A percentile compares a stretch with the other conserved stretches of the same genome.
Conservation (phyloP, 2,329 filamentous ascomycete genomes). For the Fusarium nurragi region DNA sequence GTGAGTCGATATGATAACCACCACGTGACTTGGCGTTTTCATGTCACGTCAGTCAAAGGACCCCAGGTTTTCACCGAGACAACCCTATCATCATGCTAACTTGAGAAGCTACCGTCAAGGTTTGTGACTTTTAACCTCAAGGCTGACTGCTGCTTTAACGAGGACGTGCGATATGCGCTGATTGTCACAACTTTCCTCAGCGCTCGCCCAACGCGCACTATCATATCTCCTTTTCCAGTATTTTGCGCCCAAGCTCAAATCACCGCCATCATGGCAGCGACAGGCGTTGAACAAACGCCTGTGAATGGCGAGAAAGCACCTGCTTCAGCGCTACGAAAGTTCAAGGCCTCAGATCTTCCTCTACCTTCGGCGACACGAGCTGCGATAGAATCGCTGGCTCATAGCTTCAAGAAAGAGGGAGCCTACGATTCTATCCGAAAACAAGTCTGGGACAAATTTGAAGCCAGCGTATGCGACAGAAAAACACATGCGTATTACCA, state of each 20-base stretch:
- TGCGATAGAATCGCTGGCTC: conserved; percentile 78
- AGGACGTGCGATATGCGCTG: conserved; percentile 30
- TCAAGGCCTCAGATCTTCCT: conserved; percentile 79
- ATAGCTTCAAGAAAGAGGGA: conserved; percentile 86
- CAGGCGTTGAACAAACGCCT: conserved; percentile 38
- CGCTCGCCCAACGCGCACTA: conserved; percentile 19
- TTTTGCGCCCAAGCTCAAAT: conserved; percentile 6
- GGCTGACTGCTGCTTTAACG: neutral
- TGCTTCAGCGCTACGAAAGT: conserved; percentile 55
- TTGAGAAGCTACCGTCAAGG: neutral
- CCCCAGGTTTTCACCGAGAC: conserved; percentile 3
- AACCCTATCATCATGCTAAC: conserved; percentile 7
- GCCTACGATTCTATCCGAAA: conserved; percentile 83
- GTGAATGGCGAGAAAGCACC: conserved; percentile 26
- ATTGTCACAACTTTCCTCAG: conserved; percentile 14
- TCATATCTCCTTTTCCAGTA: conserved; percentile 17
- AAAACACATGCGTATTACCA: conserved; percentile 33
- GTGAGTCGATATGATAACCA: neutral
- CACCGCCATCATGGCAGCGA: conserved; percentile 31
- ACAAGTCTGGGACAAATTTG: conserved; percentile 78
- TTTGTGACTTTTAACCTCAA: neutral
- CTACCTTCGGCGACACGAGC: conserved; percentile 76
- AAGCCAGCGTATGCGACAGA: conserved; percentile 66
- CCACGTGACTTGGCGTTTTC: conserved; percentile 44
- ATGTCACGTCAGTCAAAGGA: conserved; percentile 31